Conservation (phyloP, 2,329 filamentous ascomycete species). For the Fusarium tjaetaba region DNA sequence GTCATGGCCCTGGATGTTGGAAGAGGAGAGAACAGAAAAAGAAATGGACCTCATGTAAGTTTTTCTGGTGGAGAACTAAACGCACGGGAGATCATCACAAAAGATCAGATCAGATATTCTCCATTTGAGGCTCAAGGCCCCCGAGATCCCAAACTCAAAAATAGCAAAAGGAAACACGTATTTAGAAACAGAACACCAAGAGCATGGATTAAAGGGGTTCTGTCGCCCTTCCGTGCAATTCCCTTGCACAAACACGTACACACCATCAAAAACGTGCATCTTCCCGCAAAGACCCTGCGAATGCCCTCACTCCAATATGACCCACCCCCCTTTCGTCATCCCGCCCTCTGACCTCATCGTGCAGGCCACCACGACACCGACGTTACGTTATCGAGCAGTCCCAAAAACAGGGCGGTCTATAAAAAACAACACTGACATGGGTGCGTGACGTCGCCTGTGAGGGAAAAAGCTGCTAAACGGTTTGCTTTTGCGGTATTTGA, state of each 20-base stretch:
- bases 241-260: background rate
- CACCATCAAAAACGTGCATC: conserved; percentile 14
- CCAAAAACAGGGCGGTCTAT: conserved; percentile 34
- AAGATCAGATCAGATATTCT: conserved; percentile 11
- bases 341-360: conserved; percentile 45
- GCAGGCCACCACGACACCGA: conserved; percentile 26
- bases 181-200: background rate
- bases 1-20: background rate
- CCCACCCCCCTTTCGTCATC: conserved; percentile 41
- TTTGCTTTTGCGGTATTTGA: conserved; percentile 1
- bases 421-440: conserved; percentile 24
- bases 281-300: conserved; percentile 17
- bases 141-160: conserved; percentile 1
- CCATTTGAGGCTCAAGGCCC: conserved; percentile 29
- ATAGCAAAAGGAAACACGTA: background rate
- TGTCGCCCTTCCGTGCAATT: conserved; percentile 10
- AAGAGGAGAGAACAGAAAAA: background rate
- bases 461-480: background rate
- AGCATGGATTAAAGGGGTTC: background rate
- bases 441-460: conserved; percentile 14
- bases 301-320: conserved; percentile 15
- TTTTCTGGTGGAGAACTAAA: conserved; percentile 23
- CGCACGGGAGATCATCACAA: conserved; percentile 38
- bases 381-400: background rate
- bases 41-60: conserved; percentile 4